Conservation (phyloP, 2,329 filamentous ascomycete species). For the Aspergillus sp. region DNA sequence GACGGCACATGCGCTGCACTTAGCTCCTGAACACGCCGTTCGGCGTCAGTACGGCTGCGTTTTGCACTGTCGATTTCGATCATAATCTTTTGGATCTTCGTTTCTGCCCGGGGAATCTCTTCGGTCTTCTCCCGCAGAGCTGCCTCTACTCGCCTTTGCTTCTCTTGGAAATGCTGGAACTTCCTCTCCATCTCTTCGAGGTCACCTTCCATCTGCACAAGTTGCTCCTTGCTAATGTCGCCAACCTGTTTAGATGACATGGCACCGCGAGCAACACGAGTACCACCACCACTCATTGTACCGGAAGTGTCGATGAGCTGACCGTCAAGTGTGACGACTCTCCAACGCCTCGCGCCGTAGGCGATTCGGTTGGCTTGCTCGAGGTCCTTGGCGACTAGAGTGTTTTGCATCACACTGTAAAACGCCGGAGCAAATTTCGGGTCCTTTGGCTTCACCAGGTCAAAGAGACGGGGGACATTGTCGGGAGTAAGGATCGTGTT, state of each 20-base stretch:
- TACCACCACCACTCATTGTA: slow-evolving; percentile 97
- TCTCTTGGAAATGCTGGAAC: slow-evolving; percentile 80
- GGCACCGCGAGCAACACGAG: slow-evolving; percentile 80
- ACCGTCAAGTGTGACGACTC: slow-evolving; percentile 91
- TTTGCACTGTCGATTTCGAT: slow-evolving; percentile 86
- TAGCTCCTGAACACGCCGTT: slow-evolving; percentile 83
- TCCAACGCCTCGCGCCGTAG: slow-evolving; percentile 90
- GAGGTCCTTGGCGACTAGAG: slow-evolving; percentile 85
- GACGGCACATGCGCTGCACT: slow-evolving; percentile 77
- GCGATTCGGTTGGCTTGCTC: slow-evolving; percentile 97
- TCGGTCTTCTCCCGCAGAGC: slow-evolving; percentile 70
- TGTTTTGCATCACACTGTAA: slow-evolving; percentile 93
- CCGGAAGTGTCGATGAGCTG: slow-evolving; percentile 97
- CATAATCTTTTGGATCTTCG: slow-evolving; percentile 83
- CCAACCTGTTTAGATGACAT: slow-evolving; percentile 97
- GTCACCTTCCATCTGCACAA: slow-evolving; percentile 80
- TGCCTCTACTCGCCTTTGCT: slow-evolving; percentile 75
- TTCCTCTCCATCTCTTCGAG: slow-evolving; percentile 80
- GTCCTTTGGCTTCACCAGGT: slow-evolving; percentile 85
- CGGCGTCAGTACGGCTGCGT: slow-evolving; percentile 78
- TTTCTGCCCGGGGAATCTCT: slow-evolving; percentile 81
- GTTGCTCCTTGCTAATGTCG: slow-evolving; percentile 84
- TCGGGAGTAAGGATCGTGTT: slow-evolving; percentile 84
- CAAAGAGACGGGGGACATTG: slow-evolving; percentile 86
- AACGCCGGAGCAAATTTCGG: slow-evolving; percentile 86